phyloP scores from a whole-genome alignment of 306 rosid genomes.

The Fagus crenata region DNA sequence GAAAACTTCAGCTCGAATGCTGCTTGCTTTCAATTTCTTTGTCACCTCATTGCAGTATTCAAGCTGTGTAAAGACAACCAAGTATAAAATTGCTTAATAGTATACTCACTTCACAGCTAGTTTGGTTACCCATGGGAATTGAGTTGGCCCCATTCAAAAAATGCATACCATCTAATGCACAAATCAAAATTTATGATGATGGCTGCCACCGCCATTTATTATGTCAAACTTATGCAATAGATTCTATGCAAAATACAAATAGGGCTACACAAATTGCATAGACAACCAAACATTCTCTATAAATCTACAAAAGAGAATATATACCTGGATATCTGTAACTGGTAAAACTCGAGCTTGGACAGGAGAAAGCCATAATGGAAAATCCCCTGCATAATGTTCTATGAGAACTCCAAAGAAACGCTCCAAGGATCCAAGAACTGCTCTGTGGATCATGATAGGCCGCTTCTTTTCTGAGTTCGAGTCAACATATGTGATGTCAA shows the following conservation, averaged over 20 bases:
- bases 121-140: background rate
- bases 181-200: background rate
- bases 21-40: constrained; percentile 56
- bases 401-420: constrained; percentile 92
- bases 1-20: constrained; percentile 75
- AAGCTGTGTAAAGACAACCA: constrained; percentile 50
- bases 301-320: constrained; percentile 17
- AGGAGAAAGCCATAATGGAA: constrained; percentile 97
- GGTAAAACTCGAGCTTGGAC: constrained; percentile 88
- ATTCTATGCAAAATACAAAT: background rate
- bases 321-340: constrained; percentile 88
- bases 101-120: background rate
- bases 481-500: constrained; percentile 84
- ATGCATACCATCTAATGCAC: background rate
- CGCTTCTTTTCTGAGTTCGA: constrained; percentile 78
- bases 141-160: too few species aligned
- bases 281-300: background rate
- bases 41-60: constrained; percentile 70
- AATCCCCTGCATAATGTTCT: constrained; percentile 96
- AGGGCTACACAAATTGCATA: background rate
- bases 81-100: background rate
- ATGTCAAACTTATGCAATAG: background rate
- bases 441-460: constrained; percentile 96
- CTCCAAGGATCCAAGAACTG: constrained; percentile 96
- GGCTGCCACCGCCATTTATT: background rate